A percentile compares a stretch with the other conserved stretches of the same genome.
Conservation (phyloP, 805 yeast genomes). For the Saturnispora serradocipensis region DNA sequence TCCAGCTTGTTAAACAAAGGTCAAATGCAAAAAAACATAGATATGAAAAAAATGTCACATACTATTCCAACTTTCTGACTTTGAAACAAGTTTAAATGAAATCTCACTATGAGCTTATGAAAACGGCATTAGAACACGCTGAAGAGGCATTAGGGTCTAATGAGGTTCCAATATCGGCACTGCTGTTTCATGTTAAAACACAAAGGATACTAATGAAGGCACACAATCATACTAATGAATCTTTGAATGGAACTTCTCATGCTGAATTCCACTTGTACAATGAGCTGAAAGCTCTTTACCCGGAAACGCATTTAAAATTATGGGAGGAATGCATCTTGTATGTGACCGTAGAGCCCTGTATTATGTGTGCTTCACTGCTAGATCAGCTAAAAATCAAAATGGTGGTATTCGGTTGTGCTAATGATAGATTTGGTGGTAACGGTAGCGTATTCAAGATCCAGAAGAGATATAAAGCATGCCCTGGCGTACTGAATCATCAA, state of each 20-base stretch:
- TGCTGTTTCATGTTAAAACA: constrained; percentile 39
- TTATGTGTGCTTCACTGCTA: constrained; percentile 93
- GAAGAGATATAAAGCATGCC: constrained; percentile 29
- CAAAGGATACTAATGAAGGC: constrained; percentile 60
- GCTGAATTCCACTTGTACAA: constrained; percentile 86
- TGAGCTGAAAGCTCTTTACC: constrained; percentile 31
- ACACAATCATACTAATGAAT: constrained; percentile 76
- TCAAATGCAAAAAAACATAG: not conserved
- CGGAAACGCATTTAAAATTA: constrained; percentile 22
- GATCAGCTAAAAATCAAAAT: constrained; percentile 65
- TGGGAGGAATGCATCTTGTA: constrained; percentile 59
- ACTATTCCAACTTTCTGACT: not conserved
- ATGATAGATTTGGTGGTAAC: constrained; percentile 94
- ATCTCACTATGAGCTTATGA: constrained; percentile 36
- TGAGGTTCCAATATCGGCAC: constrained; percentile 83
- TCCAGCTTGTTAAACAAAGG: not conserved
- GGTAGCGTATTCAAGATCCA: constrained; percentile 72
- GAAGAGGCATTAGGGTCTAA: constrained; percentile 51
- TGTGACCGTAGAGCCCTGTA: constrained; percentile 96
- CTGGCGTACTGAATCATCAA: constrained; percentile 74
- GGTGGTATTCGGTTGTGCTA: constrained; percentile 87
- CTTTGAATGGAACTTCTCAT: constrained; percentile 81
- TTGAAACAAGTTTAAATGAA: not conserved
- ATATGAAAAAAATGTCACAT: not conserved
- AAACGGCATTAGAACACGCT: constrained; percentile 46